Evolutionary conservation across 768 basidiomycete genomes (phyloP), one percentile per base, ranked within the genome.

Genomic region (Butyriboletus loyo): DNA sequence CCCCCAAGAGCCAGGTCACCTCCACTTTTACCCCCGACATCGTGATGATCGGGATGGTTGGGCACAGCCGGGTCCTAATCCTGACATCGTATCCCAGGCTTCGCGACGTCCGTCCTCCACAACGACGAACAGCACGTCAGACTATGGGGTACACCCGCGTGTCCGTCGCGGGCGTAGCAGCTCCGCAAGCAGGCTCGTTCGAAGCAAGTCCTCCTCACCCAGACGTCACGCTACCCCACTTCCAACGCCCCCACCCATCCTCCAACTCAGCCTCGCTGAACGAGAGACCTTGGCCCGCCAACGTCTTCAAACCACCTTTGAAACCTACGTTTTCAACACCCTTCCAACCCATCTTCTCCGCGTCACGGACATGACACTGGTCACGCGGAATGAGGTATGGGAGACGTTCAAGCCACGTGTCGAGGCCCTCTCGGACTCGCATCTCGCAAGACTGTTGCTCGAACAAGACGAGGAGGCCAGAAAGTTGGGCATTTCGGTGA

Each of bases 301-400:
- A 22, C 57, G 60, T 38, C 55, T 64, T 14, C 49, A 52, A 30
- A 50, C 49, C 37, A 57, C 58, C 17, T 66, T 65, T 53, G 64
- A 65, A n/a, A 51, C 55, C 8, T 59, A 66, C 25, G 51, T 66
- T 35, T 62, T 60, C 52, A 66, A 60, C 36, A 54, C 60, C n/a
- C 51, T 65, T 17, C 62, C 65, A 7, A 64, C 62, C 2, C 41
- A 65, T 49, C 62, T 65, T 28, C 35, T 65, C 17, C 62, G 64
- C 27, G 25, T 61, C 25, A 28, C 52, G 2, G 64, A 65, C 41
- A 59, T 66, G 64, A 60, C 52, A 0, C 43, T 65, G 6, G 43
- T 63, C 21, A 39, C 58, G 21, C 58, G 64, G 15, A 60, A 28
- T 10, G 64, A 65, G 30, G 27, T 60, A 25, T 63, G 55, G 54